Base-by-base conservation (phyloP, 1,139 yeast species). In the Fermentozyma sake region DNA sequence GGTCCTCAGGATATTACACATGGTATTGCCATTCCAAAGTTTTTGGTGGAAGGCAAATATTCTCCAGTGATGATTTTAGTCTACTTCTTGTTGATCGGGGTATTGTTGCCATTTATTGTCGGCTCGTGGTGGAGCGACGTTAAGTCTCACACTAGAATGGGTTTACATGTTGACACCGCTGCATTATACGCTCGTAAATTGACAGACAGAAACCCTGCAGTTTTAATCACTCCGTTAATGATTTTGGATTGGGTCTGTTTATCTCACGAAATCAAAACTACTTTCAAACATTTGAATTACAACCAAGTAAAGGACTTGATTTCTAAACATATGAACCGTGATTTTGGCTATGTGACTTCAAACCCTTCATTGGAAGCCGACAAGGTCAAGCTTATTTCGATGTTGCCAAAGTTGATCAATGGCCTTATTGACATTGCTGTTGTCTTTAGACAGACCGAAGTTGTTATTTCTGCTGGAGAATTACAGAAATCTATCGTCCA, bases 1-100 rank as follows among this genome's bases (percentile, higher is more conserved):
- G 98, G 98, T 21, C 96, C 95, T 27, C 96, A 86, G 55, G 85
- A 85, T 25, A 70, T 83, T n/a, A 65, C 81, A n/a, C 96, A 86
- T 52, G 98, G 98, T 33, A 87, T 93, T 55, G 99, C 97, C 0
- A 62, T 93, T 42, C 99, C 99, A 21, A 80, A 82, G 52, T 86
- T 86, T 58, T 68, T 93, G 43, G 86, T 93, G 22, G 96, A 86
- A 42, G 91, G 95, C 18, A 70, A 76, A 34, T 81, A 82, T 22
- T 80, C 94, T 5, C 75, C 81, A 2, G 46, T 82, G 23, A 68
- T 84, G 42, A 74, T 81, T 14, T 55, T 74, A 6, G 42, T 70
- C 4, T 93, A 93, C 55, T 76, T 86, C 30, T 41, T 76, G 7
- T 57, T 85, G 26, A 76, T 93, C 42, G 96, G 95, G 13, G 65